A percentile compares a stretch with the other conserved stretches of the same genome.
phyloP scores from a whole-genome alignment of 768 basidiomycete genomes.

The Kwoniella bestiolae region DNA sequence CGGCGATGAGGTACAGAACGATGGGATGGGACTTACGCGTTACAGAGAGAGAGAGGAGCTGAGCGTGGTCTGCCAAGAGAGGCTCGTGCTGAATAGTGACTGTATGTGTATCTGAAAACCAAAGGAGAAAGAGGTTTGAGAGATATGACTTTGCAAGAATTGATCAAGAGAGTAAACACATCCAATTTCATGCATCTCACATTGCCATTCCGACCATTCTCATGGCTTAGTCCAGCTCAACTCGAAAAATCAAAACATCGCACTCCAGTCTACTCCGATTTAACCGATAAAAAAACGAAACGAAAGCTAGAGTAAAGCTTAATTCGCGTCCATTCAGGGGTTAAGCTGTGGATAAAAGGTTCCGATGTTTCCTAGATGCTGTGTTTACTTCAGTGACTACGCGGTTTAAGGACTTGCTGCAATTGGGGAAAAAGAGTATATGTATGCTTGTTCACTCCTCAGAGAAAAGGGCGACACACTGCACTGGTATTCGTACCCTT shows the following conservation, averaged over 20 bases:
- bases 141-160: neutral
- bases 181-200: too few species aligned
- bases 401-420: neutral
- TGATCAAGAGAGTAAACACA: neutral
- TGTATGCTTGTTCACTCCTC: neutral
- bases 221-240: too few species aligned
- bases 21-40: conserved; percentile 1
- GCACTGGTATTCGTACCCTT: too few species aligned
- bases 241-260: neutral
- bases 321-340: neutral
- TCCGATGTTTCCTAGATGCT: neutral
- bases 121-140: neutral
- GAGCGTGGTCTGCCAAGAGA: neutral
- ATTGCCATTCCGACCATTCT: neutral
- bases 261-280: neutral
- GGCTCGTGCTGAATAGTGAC: neutral
- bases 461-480: too few species aligned
- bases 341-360: too few species aligned
- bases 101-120: too few species aligned
- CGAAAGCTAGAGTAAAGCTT: too few species aligned
- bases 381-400: neutral
- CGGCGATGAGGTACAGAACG: neutral
- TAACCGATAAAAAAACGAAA: neutral
- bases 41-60: neutral
- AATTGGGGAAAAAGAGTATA: too few species aligned